These are phyloP conservation scores for Lentinula lateritia DNA, from an alignment of 768 basidiomycete species.

Conservation along the genomic window DNA sequence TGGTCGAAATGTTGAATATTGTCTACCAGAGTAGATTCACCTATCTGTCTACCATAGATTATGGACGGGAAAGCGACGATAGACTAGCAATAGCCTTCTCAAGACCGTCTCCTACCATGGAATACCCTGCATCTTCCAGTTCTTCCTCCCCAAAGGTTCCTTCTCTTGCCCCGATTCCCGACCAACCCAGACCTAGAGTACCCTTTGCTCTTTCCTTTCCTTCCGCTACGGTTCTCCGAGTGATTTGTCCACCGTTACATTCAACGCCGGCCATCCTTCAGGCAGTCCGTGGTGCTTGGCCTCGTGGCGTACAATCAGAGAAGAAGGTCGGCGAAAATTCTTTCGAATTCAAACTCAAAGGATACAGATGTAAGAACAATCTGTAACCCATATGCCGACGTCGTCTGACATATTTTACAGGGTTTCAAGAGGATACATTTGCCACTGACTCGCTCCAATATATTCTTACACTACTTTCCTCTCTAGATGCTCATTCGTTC, in stretches of 20 bases:
- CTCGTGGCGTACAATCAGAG: constrained; percentile 72
- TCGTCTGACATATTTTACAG: constrained; percentile 27
- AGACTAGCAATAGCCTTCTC: constrained; percentile 69
- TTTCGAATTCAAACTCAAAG: constrained; percentile 79
- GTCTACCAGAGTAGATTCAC: constrained; percentile 59
- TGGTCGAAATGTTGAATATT: constrained; percentile 60
- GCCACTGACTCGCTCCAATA: constrained; percentile 68
- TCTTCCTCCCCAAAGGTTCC: constrained; percentile 17
- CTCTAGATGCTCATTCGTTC: constrained; percentile 65
- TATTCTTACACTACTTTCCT: constrained; percentile 60
- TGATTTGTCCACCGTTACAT: constrained; percentile 70
- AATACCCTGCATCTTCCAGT: constrained; percentile 23
- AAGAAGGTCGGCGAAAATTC: constrained; percentile 68
- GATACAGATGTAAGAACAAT: constrained; percentile 61
- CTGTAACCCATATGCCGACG: constrained; percentile 12
- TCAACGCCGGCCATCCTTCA: constrained; percentile 78
- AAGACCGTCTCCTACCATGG: constrained; percentile 31
- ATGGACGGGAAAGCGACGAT: constrained; percentile 73
- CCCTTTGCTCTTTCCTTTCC: constrained; percentile 74
- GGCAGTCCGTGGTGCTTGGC: constrained; percentile 74
- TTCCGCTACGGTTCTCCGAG: constrained; percentile 62
- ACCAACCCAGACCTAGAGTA: constrained; percentile 30
- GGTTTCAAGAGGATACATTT: constrained; percentile 77
- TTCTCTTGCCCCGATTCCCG: constrained; percentile 23
- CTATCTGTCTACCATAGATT: constrained; percentile 67